Base-by-base conservation (phyloP, 2,329 filamentous ascomycete species). In the Penicillium verrucosum region DNA sequence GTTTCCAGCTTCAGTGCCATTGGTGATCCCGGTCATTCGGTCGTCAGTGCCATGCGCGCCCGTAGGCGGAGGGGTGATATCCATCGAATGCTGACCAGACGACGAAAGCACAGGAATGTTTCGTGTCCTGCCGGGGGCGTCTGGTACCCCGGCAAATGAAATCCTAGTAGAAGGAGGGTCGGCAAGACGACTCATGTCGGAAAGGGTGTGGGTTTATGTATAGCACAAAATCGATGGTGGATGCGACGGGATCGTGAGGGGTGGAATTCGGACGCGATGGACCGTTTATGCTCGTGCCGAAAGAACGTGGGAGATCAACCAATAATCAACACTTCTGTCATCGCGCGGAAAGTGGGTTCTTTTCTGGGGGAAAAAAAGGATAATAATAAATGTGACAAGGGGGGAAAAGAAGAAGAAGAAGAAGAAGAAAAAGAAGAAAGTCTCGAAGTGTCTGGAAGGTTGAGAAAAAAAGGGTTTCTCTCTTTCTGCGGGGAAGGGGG, bases 31-130 rank as follows among this genome's bases (percentile, higher is more conserved):
- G 57, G 62, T 63, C 36, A 66, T 67, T 56, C 76, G 78, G 59
- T 84, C 81, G 54, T 78, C 78, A 5, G 81, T 81, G 67, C 72
- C 78, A 60, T 79, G 72, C 76, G 81, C 81, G 46, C 76, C 72
- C 23, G 72, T 64, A 37, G 76, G 71, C 56, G 76, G 73, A 42
- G 81, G 78, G 55, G 81, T 80, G 51, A 82, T 74, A 56, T 84
- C 81, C 81, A 85, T 85, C 54, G 75, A 71, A 47, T 75, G 73
- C 29, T 64, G 64, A 45, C 76, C 72, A 46, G 78, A 75, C 45
- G 77, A 70, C 51, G 71, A 68, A 37, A 77, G 76, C 57, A 83
- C 77, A 48, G 81, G 79, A 45, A 83, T 78, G 45, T 79, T 78
- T 68, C 80, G 78, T 68, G 80, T 77, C 61, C 78, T 77, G 55